Evolutionary conservation across 2,329 filamentous ascomycete genomes (phyloP).

Genomic region (Colletotrichum tropicale): DNA sequence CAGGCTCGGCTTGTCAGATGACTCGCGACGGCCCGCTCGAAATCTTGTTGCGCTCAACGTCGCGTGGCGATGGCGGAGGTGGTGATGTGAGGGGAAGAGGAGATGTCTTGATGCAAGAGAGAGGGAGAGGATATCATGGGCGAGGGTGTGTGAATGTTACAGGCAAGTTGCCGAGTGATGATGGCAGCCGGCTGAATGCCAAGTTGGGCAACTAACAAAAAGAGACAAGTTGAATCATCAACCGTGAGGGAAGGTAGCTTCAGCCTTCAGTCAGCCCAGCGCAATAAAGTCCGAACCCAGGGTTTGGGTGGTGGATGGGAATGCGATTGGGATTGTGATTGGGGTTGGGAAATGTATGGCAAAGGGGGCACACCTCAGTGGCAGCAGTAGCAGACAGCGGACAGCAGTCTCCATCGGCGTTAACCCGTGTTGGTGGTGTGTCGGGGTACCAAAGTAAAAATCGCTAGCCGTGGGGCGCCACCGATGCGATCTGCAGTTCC

Average conservation of each 20-base stretch:
- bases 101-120: neutral
- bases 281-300: neutral
- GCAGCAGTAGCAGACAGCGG: neutral
- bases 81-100: neutral
- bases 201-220: neutral
- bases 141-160: neutral
- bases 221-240: neutral
- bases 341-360: neutral
- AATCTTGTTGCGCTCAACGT: neutral
- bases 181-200: neutral
- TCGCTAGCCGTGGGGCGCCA: neutral
- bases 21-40: constrained; percentile 19
- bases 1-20: constrained; percentile 14
- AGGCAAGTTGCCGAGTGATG: neutral
- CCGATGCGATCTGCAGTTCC: constrained; percentile 15
- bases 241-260: neutral
- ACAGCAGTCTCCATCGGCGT: neutral
- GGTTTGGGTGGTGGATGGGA: neutral
- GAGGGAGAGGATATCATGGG: neutral
- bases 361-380: neutral
- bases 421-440: neutral
- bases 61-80: neutral
- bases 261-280: neutral
- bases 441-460: neutral
- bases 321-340: neutral